A percentile compares a stretch with the other conserved stretches of the same genome.
Conservation (phyloP, 441 rosid genomes). For the Mallotus japonicus region DNA sequence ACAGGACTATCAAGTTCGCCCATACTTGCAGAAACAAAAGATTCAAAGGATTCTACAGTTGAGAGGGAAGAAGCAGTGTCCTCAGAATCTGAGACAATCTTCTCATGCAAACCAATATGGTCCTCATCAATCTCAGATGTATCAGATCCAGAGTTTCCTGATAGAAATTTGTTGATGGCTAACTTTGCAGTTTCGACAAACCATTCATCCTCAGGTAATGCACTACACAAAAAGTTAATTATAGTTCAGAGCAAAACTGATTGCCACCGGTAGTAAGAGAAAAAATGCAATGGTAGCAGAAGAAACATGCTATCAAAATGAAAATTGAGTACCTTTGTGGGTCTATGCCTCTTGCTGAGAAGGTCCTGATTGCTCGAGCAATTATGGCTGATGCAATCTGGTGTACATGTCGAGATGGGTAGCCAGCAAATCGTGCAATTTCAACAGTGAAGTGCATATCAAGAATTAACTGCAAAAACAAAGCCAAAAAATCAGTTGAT, state of each 20-base stretch:
- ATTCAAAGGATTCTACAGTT: conserved; percentile 56
- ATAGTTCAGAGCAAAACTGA: conserved; percentile 13
- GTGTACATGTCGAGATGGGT: conserved; percentile 75
- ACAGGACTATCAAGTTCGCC: conserved; percentile 85
- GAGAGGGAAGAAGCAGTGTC: conserved; percentile 68
- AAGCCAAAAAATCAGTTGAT: neutral
- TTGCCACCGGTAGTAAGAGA: neutral
- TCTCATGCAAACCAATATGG: conserved; percentile 47
- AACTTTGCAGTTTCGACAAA: conserved; percentile 87
- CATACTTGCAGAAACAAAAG: conserved; percentile 97
- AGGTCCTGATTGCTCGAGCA: conserved; percentile 75
- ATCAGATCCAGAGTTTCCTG: conserved; percentile 72
- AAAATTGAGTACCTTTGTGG: conserved; percentile 61
- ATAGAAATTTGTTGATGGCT: conserved; percentile 75
- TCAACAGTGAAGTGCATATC: conserved; percentile 99
- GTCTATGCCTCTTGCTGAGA: conserved; percentile 75
- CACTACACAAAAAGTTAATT: conserved; percentile 29
- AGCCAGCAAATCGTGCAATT: conserved; percentile 94
- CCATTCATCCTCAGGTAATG: conserved; percentile 85
- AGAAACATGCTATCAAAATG: neutral
- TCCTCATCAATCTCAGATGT: conserved; percentile 72
- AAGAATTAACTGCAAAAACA: conserved; percentile 70
- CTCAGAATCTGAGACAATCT: conserved; percentile 47
- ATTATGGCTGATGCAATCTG: conserved; percentile 86
- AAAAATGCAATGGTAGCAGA: neutral